Evolutionary conservation across 2,329 filamentous ascomycete genomes (phyloP).

Genomic region (Monilinia laxa): DNA sequence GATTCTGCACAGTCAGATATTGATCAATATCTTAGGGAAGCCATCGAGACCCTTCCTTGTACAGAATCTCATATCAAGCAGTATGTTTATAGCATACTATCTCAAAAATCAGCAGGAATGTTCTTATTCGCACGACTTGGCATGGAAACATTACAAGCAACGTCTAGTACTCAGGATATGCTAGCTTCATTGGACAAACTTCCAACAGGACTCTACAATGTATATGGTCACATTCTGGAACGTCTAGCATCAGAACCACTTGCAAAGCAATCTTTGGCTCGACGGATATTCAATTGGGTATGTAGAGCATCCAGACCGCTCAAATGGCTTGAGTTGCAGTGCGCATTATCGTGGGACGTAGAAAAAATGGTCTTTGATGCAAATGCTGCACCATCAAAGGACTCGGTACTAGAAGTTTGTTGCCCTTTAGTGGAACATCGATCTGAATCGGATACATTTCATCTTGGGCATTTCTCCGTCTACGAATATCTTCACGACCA

Average conservation of each 20-base stretch:
- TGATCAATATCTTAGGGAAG: conserved; percentile 17
- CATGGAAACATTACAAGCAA: conserved; percentile 21
- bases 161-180: conserved; percentile 21
- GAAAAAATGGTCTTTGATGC: conserved; percentile 19
- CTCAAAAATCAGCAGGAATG: conserved; percentile 19
- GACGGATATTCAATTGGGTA: conserved; percentile 19
- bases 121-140: conserved; percentile 20
- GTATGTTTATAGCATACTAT: conserved; percentile 19
- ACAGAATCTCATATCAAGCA: conserved; percentile 19
- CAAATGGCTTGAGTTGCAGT: conserved; percentile 20
- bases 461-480: conserved; percentile 19
- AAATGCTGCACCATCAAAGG: conserved; percentile 9
- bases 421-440: conserved; percentile 20
- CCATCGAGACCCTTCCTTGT: conserved; percentile 19
- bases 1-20: conserved; percentile 13
- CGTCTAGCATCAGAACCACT: conserved; percentile 12
- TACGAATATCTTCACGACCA: conserved; percentile 23
- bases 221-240: conserved; percentile 18
- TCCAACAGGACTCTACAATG: conserved; percentile 19
- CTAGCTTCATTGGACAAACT: conserved; percentile 17
- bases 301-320: conserved; percentile 20
- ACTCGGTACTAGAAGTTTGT: conserved; percentile 18
- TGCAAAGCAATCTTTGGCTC: conserved; percentile 2
- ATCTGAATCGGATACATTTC: conserved; percentile 17
- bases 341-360: conserved; percentile 20